Evolutionary conservation across 1,284 basidiomycete species (phyloP), one percentile per base, ranked within the genome.

Genomic region (Tilletia walkeri): DNA sequence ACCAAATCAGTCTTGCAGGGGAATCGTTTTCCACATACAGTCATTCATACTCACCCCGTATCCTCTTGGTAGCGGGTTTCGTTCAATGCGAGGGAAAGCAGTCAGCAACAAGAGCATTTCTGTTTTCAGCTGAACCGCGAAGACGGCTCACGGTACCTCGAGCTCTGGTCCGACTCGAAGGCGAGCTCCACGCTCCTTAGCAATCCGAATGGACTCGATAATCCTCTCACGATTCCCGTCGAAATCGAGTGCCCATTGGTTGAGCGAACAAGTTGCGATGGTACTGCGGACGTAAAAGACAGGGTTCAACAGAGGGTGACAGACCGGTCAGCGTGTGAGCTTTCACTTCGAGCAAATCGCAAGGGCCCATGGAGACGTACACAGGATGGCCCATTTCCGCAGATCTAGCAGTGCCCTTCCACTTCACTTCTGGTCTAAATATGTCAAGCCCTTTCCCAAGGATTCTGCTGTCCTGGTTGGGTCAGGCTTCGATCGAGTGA

Each of bases 91-190:
- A 30, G 16, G 61, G 54, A 30, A 4, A 30, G 39, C 39, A 12
- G 47, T 70, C 45, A 61, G 65, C 36, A 30, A 7, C 24, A 30
- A 30, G 24, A 30, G 24, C 24, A 30, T 30, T 30, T 30, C 24
- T 30, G 24, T 30, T 30, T 30, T 30, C 24, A 30, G 53, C 3
- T 59, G 24, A 12, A 30, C 4, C 24, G 20, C 24, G 7, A 16
- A 14, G 14, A 45, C 41, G 14, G 86, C 91, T 68, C 78, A 94
- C 91, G 95, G 91, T 75, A 99, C 93, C 85, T 99, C 96, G n/a
- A 99, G 88, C 84, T 98, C 95, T 20, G 96, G 96, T 1, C 96
- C 96, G n/a, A 99, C 95, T 79, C 96, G 88, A 39, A 99, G 85
- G 2, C 90, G 92, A 6, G 95, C 94, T n/a, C 94, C 94, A 67